Evolutionary conservation across 805 yeast species (phyloP).

Genomic region (Metschnikowia reukaufii): DNA sequence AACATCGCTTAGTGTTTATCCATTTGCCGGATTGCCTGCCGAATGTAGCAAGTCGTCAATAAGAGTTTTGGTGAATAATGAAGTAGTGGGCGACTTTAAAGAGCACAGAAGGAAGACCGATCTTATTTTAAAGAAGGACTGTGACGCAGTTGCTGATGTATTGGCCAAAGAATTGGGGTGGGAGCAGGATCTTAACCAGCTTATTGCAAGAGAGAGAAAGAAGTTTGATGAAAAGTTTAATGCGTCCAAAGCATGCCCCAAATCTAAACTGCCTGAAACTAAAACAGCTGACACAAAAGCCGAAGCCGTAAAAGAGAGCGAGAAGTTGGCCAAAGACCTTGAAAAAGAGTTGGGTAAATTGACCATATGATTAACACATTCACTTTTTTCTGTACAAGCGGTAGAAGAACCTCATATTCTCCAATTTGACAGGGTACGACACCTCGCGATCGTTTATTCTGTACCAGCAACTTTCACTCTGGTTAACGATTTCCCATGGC

Average conservation of each 20-base stretch:
- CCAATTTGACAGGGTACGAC: constrained; percentile 65
- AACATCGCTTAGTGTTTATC: constrained; percentile 84
- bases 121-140: constrained; percentile 55
- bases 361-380: constrained; percentile 1
- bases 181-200: constrained; percentile 51
- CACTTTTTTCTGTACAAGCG: constrained; percentile 63
- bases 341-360: constrained; percentile 13
- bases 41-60: constrained; percentile 50
- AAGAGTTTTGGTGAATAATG: constrained; percentile 73
- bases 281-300: neutral
- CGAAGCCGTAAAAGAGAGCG: constrained; percentile 3
- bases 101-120: constrained; percentile 54
- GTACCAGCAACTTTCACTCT: constrained; percentile 82
- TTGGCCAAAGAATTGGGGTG: constrained; percentile 63
- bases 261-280: neutral
- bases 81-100: constrained; percentile 71
- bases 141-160: constrained; percentile 62
- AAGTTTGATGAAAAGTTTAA: constrained; percentile 5
- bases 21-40: constrained; percentile 81
- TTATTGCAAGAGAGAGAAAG: constrained; percentile 26
- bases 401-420: constrained; percentile 85
- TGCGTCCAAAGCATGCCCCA: neutral
- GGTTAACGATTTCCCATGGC: constrained; percentile 63
- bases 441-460: constrained; percentile 51
- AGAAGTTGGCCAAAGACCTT: constrained; percentile 11